Base-by-base conservation (phyloP, 2,329 filamentous ascomycete genomes). In the Tolypocladium ophioglossoides region DNA sequence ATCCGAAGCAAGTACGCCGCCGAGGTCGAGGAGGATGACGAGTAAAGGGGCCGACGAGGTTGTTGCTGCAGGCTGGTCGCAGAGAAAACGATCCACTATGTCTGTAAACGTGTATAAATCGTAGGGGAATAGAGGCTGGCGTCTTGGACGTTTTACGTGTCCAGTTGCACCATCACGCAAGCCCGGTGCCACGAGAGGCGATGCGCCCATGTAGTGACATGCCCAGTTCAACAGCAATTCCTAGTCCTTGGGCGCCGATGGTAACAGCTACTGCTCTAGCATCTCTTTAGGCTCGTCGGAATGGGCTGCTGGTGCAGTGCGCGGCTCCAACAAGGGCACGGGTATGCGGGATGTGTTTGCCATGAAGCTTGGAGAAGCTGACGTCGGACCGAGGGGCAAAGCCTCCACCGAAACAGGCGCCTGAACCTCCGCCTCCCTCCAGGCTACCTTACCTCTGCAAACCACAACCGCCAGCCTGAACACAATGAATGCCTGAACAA, bases 1-100 rank as follows among this genome's bases (percentile, higher is more conserved):
- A 96, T 99, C 78, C 92, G 95, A 77, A 77, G 85, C 73, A 86
- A 82, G 74, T 99, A 96, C 74, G 73, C 95, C 66, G 75, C 88
- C 74, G 78, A 79, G 56, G 82, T 78, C 54, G 85, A 87, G 60
- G 84, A 84, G 61, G 82, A 85, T 59, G 84, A 86, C 67, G 72
- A 75, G 63, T 66, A 63, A 56, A 58, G 61, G 62, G 57, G 27
- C 18, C 44, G 27, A 48, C 27, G 61, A 53, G 56, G 52, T 54
- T 49, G 46, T 52, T 52, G 48, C 41, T 44, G 54, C 40, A 40
- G 41, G 27, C 39, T 40, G 27, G 24, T 50, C 34, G 27, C 48
- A 55, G 50, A 52, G 38, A 52, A 59, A 56, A 59, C 58, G 27
- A 48, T 14, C 27, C 44, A 8, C 18, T 58, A 58, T 62, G 59